These are phyloP conservation scores for Xylaria cubensis DNA, from an alignment of 495 filamentous ascomycete species.

Conservation along the genomic window DNA sequence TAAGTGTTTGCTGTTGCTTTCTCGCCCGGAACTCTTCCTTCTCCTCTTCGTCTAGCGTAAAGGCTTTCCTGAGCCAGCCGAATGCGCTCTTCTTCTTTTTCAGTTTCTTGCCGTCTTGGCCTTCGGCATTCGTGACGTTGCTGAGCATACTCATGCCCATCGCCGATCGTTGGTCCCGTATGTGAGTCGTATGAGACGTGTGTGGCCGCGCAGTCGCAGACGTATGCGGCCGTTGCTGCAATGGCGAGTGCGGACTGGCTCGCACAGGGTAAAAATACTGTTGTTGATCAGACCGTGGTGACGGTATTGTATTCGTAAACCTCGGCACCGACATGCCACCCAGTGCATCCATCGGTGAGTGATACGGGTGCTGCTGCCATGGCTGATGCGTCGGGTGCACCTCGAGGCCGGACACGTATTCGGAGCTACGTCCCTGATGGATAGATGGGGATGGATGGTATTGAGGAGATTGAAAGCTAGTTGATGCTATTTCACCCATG, in stretches of 20 bases:
- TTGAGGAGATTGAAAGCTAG: constrained; percentile 31
- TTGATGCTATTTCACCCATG: constrained; percentile 39
- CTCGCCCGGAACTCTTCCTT: constrained; percentile 57
- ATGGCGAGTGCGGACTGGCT: constrained; percentile 61
- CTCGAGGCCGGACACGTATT: constrained; percentile 60
- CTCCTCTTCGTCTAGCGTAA: constrained; percentile 63
- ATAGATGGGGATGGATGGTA: constrained; percentile 35
- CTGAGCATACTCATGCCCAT: constrained; percentile 62
- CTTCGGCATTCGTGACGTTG: constrained; percentile 39
- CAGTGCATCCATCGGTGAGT: constrained; percentile 41
- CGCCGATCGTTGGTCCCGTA: constrained; percentile 53
- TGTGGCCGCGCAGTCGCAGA: constrained; percentile 41
- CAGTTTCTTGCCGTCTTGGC: constrained; percentile 43
- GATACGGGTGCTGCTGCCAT: background rate
- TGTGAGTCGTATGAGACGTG: constrained; percentile 34
- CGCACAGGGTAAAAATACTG: constrained; percentile 61
- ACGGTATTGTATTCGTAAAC: constrained; percentile 50
- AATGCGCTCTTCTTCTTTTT: constrained; percentile 67
- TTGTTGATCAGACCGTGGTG: constrained; percentile 56
- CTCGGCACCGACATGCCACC: constrained; percentile 45
- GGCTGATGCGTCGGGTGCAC: constrained; percentile 33
- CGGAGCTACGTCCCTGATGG: constrained; percentile 54
- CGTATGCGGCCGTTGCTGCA: constrained; percentile 63
- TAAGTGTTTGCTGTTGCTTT: constrained; percentile 45
- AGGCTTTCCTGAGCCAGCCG: constrained; percentile 66